phyloP scores from a whole-genome alignment of 352 stramenopile species.

The Phytophthora kernoviae region DNA sequence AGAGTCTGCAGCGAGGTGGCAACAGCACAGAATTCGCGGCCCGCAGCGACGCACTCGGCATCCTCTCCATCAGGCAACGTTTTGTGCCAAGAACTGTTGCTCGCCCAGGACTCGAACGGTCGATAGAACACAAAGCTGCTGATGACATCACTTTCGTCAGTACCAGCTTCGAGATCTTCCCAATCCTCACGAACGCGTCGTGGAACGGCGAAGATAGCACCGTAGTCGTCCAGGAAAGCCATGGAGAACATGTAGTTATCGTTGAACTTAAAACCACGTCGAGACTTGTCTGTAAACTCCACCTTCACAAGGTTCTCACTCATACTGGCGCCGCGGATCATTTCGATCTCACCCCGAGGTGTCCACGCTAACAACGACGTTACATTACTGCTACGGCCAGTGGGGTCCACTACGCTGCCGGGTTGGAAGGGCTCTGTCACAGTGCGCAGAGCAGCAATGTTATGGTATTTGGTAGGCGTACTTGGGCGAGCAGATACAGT shows the following conservation, averaged over 20 bases:
- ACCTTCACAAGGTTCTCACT: conserved; percentile 83
- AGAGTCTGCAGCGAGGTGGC: conserved; percentile 73
- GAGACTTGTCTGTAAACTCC: conserved; percentile 81
- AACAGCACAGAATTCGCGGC: conserved; percentile 74
- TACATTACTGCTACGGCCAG: conserved; percentile 25
- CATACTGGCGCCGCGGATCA: conserved; percentile 66
- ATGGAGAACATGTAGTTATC: conserved; percentile 87
- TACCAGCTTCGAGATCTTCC: conserved; percentile 46
- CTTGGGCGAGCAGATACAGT: conserved; percentile 5
- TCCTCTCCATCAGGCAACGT: conserved; percentile 72
- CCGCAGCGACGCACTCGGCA: conserved; percentile 66
- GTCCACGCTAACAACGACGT: conserved; percentile 77
- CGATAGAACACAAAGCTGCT: conserved; percentile 84
- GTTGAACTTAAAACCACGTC: conserved; percentile 85
- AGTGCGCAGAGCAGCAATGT: conserved; percentile 27
- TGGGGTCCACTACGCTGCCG: conserved; percentile 51
- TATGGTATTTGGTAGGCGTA: conserved; percentile 5
- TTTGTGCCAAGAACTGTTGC: conserved; percentile 81
- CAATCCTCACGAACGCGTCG: conserved; percentile 65
- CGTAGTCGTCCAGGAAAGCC: conserved; percentile 69
- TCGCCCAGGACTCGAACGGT: conserved; percentile 83
- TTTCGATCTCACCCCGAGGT: conserved; percentile 79
- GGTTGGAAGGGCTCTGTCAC: conserved; percentile 73
- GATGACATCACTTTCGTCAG: conserved; percentile 55
- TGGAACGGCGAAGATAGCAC: conserved; percentile 77